Base-by-base conservation (phyloP, 2,329 filamentous ascomycete genomes). In the Dactylonectria macrodidyma region DNA sequence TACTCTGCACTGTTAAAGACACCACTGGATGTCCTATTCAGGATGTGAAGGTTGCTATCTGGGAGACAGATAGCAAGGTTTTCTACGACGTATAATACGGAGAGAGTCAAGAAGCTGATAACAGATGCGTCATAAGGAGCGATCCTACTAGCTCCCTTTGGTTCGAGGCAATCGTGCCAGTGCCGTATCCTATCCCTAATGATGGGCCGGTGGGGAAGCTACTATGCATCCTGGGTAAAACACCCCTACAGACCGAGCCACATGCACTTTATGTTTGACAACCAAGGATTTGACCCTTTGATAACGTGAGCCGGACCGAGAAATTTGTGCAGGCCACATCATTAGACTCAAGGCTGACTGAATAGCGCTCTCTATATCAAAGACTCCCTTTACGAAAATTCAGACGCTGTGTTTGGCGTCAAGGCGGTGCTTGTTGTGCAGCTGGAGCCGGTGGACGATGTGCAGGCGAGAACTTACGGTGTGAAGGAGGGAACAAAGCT, bases 191-290 rank as follows among this genome's bases (percentile, higher is more conserved):
- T 0, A 95, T 97, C 75, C 93, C 94, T 2, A 87, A 93, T 76
- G 93, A 97, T 80, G 93, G 93, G 8, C 94, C 94, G 0, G 94
- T 97, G 1, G 95, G 93, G 0, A 89, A 90, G 81, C 79, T 96
- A 73, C 81, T 96, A 76, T 83, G 84, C 77, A 79, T 83, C 77
- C 78, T 95, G 74, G 86, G 87, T 33, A 84, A 93, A 26, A 26
- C 93, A 96, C 82, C 90, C 90, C 66, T 95, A 90, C 83, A 84
- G 93, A 60, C 93, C 93, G 2, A 89, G 90, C 30, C 93, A 96
- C 81, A 88, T 95, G 84, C 93, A 96, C 80, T 96, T 96, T 76
- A 96, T 97, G 93, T 95, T 97, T 82, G 89, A 91, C 14, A 71
- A 71, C 26, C 50, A 56, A n/a, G 66, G 66, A 6, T 69, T 64